Conservation (phyloP, 1,284 basidiomycete genomes). For the Apiotrichum laibachii region DNA sequence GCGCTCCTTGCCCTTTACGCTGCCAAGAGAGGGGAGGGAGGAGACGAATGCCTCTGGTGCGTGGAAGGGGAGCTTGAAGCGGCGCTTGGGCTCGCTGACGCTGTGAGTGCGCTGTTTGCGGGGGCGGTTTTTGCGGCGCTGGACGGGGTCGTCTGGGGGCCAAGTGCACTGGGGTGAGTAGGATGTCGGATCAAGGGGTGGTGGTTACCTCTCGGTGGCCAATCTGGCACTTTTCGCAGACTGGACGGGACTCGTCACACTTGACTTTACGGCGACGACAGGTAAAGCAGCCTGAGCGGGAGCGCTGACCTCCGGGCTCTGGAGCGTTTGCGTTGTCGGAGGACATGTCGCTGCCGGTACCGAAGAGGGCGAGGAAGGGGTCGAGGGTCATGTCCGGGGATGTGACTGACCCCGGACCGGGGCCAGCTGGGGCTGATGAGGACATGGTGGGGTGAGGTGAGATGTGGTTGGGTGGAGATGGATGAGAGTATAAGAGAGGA, state of each 20-base stretch:
- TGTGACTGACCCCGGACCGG: not conserved
- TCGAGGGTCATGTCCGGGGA: slow-evolving; percentile 21
- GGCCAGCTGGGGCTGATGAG: not conserved
- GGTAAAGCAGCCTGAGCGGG: slow-evolving; percentile 39
- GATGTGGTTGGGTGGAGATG: not conserved
- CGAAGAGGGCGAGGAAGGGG: slow-evolving; percentile 24
- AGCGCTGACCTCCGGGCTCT: slow-evolving; percentile 24
- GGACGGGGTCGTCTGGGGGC: slow-evolving; percentile 35
- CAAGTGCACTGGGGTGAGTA: slow-evolving; percentile 26
- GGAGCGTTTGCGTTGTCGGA: not conserved
- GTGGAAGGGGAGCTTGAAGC: slow-evolving; percentile 25
- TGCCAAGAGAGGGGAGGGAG: slow-evolving; percentile 21
- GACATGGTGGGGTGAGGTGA: slow-evolving; percentile 4
- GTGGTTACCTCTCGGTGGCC: slow-evolving; percentile 30
- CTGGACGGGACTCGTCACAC: slow-evolving; percentile 40
- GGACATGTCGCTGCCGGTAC: slow-evolving; percentile 5
- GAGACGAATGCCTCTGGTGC: slow-evolving; percentile 23
- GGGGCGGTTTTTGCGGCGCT: slow-evolving; percentile 32
- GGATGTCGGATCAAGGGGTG: not conserved
- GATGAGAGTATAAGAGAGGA: not conserved
- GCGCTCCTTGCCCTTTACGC: slow-evolving; percentile 27
- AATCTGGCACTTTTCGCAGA: slow-evolving; percentile 36
- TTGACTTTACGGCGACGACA: slow-evolving; percentile 44
- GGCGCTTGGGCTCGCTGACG: slow-evolving; percentile 21
- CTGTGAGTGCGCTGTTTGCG: slow-evolving; percentile 20